Evolutionary conservation across 139 green algal species (phyloP).

Genomic region (Volvox reticuliferus): DNA sequence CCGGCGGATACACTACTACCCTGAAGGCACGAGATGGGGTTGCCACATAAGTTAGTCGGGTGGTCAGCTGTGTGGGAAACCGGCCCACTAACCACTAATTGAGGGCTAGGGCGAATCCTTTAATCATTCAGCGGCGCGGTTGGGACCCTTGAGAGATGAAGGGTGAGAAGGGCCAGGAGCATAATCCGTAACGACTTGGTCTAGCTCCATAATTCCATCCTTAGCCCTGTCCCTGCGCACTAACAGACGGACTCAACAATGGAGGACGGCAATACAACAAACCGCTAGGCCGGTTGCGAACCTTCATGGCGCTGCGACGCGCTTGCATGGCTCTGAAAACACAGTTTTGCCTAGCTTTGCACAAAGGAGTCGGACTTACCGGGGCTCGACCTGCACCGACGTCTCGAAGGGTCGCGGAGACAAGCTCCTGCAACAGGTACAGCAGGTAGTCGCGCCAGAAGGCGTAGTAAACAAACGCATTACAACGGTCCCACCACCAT

Average conservation of each 20-base stretch:
- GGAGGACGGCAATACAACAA: not conserved
- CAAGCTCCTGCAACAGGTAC: not conserved
- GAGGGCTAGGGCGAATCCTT: too few species aligned
- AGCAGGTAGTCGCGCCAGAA: too few species aligned
- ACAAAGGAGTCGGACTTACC: not conserved
- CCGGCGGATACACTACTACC: not conserved
- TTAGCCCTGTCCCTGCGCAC: too few species aligned
- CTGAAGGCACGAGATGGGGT: not conserved
- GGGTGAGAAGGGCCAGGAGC: not conserved
- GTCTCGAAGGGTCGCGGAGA: slow-evolving; percentile 12
- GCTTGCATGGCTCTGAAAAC: not conserved
- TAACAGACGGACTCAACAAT: not conserved
- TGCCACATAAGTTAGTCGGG: not conserved
- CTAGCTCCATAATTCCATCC: not conserved
- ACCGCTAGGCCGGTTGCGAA: not conserved
- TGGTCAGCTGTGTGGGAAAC: too few species aligned
- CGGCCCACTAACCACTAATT: too few species aligned
- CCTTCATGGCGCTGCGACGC: not conserved
- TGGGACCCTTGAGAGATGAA: not conserved
- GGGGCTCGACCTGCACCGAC: not conserved
- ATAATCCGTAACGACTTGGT: not conserved
- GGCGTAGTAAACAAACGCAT: too few species aligned
- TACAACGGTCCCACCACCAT: too few species aligned
- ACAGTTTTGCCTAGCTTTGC: not conserved
- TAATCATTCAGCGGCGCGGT: not conserved